Evolutionary conservation across 441 rosid genomes (phyloP).

Genomic region (Jatropha multifida): DNA sequence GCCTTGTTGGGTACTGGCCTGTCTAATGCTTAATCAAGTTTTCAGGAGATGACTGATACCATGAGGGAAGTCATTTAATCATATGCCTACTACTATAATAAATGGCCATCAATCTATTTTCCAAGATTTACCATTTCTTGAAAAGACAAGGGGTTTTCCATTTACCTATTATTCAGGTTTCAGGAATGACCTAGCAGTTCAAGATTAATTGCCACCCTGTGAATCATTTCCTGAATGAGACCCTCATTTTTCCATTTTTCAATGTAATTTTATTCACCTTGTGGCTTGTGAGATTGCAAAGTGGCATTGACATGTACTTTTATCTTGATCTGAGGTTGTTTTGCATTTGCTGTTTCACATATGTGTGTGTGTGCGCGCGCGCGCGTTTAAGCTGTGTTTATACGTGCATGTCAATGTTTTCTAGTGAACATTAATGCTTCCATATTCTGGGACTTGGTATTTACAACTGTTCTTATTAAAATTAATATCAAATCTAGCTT

Average conservation of each 20-base stretch:
- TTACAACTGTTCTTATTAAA: neutral
- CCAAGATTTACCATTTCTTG: neutral
- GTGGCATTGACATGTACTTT: neutral
- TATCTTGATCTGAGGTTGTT: neutral
- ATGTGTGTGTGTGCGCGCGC: neutral
- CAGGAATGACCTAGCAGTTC: neutral
- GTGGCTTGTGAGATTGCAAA: neutral
- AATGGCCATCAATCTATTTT: neutral
- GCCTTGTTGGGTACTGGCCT: too few species aligned
- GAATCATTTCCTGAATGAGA: neutral
- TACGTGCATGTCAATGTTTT: neutral
- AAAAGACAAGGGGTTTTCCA: neutral
- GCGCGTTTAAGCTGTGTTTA: neutral
- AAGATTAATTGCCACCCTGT: too few species aligned
- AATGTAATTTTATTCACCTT: neutral
- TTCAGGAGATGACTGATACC: neutral
- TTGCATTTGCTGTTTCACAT: neutral
- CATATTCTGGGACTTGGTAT: neutral
- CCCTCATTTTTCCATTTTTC: neutral
- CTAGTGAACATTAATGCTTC: neutral
- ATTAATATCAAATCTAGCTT: neutral
- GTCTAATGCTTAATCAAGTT: slow-evolving; percentile 7
- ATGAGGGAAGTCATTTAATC: neutral
- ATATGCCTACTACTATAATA: neutral
- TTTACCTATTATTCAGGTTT: neutral